phyloP scores from a whole-genome alignment of 768 basidiomycete genomes.

The Tricholoma saponaceum region DNA sequence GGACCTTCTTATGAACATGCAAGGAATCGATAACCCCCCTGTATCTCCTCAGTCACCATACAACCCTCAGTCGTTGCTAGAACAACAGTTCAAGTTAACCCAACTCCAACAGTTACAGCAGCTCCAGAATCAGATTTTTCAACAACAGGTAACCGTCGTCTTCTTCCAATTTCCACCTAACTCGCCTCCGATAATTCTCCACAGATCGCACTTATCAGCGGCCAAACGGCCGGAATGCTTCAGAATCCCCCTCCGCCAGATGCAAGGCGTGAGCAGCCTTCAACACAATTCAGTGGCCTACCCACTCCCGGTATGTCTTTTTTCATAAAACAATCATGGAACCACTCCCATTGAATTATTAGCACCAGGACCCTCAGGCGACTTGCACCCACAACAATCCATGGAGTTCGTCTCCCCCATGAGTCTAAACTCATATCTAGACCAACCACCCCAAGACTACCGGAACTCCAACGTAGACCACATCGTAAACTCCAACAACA shows the following conservation, averaged over 20 bases:
- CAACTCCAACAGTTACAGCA: slow-evolving; percentile 70
- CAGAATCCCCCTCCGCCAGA: slow-evolving; percentile 26
- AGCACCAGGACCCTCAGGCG: slow-evolving; percentile 53
- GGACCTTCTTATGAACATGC: slow-evolving; percentile 49
- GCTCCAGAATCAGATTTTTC: slow-evolving; percentile 82
- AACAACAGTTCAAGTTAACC: slow-evolving; percentile 75
- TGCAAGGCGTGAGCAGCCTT: slow-evolving; percentile 23
- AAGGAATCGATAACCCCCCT: slow-evolving; percentile 33
- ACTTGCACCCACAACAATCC: slow-evolving; percentile 58
- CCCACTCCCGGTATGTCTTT: slow-evolving; percentile 60
- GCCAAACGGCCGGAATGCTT: not conserved
- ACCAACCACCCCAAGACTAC: slow-evolving; percentile 19
- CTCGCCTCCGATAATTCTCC: slow-evolving; percentile 1
- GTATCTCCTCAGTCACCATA: slow-evolving; percentile 18
- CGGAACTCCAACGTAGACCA: slow-evolving; percentile 13
- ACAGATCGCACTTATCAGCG: slow-evolving; percentile 36
- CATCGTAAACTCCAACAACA: slow-evolving; percentile 18
- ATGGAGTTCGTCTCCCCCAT: slow-evolving; percentile 62
- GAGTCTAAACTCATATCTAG: slow-evolving; percentile 38
- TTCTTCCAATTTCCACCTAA: slow-evolving; percentile 3
- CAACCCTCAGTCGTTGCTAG: slow-evolving; percentile 51
- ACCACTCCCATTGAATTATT: slow-evolving; percentile 1
- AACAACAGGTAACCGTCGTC: slow-evolving; percentile 65
- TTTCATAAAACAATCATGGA: not conserved
- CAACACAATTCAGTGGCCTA: slow-evolving; percentile 41